Evolutionary conservation across 352 stramenopile genomes (phyloP).

Genomic region (Phytopythium aichiense): DNA sequence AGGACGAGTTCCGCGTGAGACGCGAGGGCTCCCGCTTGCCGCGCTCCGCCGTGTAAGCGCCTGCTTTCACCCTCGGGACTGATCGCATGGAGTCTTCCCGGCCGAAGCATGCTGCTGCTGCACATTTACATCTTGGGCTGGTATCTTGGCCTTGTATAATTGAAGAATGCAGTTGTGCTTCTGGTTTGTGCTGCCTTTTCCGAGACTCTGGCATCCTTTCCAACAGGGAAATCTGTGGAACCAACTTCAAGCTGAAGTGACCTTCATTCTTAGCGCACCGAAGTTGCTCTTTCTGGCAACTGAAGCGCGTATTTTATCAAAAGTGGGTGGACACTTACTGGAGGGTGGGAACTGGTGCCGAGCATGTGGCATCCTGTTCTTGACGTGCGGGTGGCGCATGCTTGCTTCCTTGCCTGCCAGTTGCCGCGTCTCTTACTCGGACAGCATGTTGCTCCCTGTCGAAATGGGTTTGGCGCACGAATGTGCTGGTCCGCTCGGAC

Average conservation of each 20-base stretch:
- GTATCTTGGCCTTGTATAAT: neutral
- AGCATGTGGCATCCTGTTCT: too few species aligned
- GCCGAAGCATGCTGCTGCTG: neutral
- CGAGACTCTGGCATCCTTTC: neutral
- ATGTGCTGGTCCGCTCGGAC: too few species aligned
- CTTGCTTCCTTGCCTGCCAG: too few species aligned
- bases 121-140: neutral
- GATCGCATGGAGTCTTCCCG: too few species aligned
- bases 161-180: neutral
- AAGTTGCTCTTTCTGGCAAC: neutral
- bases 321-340: neutral
- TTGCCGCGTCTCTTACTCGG: too few species aligned
- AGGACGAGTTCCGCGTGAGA: slow-evolving; percentile 32
- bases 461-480: too few species aligned
- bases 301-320: neutral
- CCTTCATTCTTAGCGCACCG: neutral
- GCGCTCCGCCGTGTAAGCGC: neutral
- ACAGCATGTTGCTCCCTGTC: too few species aligned
- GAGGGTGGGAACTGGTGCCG: neutral
- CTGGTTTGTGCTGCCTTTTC: neutral
- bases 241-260: slow-evolving; percentile 1
- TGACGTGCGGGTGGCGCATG: too few species aligned
- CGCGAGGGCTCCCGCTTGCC: neutral
- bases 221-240: neutral
- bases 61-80: too few species aligned